Evolutionary conservation across 352 stramenopile species (phyloP).

Genomic region (Phytophthora boehmeriae): DNA sequence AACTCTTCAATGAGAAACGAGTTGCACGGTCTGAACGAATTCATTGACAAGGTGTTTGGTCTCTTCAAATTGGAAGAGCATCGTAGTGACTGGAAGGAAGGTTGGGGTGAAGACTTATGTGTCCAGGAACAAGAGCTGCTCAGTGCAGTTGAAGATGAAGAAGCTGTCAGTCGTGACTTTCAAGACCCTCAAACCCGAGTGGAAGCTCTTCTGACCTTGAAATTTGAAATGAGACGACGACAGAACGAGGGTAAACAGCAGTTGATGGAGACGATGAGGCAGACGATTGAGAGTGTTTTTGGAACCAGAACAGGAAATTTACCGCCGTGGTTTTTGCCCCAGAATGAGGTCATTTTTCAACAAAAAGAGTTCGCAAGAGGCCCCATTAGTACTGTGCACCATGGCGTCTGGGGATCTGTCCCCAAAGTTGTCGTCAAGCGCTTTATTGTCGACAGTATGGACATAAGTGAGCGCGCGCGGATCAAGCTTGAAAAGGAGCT

Average conservation of each 20-base stretch:
- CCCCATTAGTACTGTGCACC: conserved; percentile 21
- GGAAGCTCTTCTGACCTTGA: conserved; percentile 6
- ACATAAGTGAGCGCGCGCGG: neutral
- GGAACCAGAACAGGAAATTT: neutral
- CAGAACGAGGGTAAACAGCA: neutral
- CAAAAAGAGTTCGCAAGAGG: conserved; percentile 11
- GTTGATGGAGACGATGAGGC: conserved; percentile 5
- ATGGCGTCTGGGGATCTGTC: conserved; percentile 19
- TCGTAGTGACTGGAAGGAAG: conserved; percentile 18
- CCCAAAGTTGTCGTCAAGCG: conserved; percentile 37
- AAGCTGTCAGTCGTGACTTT: neutral
- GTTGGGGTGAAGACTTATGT: conserved; percentile 15
- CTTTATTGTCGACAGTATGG: conserved; percentile 10
- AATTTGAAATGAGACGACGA: neutral
- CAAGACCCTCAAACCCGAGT: conserved; percentile 1
- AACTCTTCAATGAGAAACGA: conserved; percentile 3
- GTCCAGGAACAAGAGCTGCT: conserved; percentile 4
- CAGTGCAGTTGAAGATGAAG: neutral
- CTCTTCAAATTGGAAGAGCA: conserved; percentile 25
- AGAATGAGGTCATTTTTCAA: conserved; percentile 16
- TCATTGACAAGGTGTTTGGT: conserved; percentile 25
- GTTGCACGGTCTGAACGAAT: conserved; percentile 22
- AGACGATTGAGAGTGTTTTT: conserved; percentile 1
- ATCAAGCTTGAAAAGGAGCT: conserved; percentile 25
- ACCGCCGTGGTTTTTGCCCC: conserved; percentile 13